phyloP scores from a whole-genome alignment of 2,329 filamentous ascomycete genomes.

The Aspergillus piperis region DNA sequence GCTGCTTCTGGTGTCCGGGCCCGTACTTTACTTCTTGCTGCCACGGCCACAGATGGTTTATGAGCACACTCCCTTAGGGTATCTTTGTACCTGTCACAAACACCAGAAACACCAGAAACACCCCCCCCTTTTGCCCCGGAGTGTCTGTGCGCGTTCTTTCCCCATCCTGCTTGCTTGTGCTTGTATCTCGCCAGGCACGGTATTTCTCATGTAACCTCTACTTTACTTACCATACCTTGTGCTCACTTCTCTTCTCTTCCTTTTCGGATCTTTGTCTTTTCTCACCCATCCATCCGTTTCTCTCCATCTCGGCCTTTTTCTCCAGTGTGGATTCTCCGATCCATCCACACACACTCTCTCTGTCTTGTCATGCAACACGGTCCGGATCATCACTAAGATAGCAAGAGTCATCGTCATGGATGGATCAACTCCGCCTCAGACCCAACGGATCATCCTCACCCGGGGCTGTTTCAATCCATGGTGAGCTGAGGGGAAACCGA shows the following conservation, averaged over 20 bases:
- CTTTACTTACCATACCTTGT: slow-evolving; percentile 6
- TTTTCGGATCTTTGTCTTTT: background rate
- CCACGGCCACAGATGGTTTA: background rate
- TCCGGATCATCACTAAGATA: background rate
- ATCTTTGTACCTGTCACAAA: background rate
- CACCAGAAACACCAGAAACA: background rate
- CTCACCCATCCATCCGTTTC: background rate
- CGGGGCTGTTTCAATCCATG: slow-evolving; percentile 1
- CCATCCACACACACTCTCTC: no score
- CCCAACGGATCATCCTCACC: slow-evolving; percentile 9
- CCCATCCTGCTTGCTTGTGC: background rate
- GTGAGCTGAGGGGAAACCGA: background rate
- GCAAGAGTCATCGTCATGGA: background rate
- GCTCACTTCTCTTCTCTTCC: background rate
- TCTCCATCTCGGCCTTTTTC: background rate
- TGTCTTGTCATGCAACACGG: background rate
- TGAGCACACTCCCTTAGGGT: background rate
- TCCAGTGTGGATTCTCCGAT: background rate
- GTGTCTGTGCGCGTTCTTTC: background rate
- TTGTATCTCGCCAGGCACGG: background rate
- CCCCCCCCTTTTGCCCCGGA: background rate
- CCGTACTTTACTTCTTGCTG: background rate
- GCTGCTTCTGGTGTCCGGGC: background rate
- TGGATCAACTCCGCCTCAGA: background rate
- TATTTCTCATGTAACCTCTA: background rate